Base-by-base conservation (phyloP, 73 alveolate genomes). In the Breviolum minutum region DNA sequence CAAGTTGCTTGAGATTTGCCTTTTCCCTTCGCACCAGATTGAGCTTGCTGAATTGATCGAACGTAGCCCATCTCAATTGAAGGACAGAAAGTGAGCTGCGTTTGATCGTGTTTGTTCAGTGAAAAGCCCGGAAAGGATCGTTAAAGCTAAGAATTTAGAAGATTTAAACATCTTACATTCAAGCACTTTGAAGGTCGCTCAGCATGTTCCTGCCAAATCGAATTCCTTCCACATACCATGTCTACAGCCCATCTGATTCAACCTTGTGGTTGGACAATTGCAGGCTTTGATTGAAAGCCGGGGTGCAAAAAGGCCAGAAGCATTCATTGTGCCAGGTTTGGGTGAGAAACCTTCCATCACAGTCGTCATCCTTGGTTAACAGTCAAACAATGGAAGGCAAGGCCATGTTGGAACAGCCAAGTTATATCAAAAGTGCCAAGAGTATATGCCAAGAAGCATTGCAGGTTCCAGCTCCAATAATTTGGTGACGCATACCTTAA, bases 1-100 rank as follows among this genome's bases (percentile, higher is more conserved):
- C 94, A 17, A 86, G 94, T 6, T 86, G 80, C 94, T 63, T 77
- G 29, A 29, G 80, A 61, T 76, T 22, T 92, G 98, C 90, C 64
- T n/a, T 48, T 61, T 61, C 91, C 91, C 73, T 73, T 73, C 61
- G 64, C 87, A 54, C 96, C 87, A 8, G 16, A 2, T 86, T 86
- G 94, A 27, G 91, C 89, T 27, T 61, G 90, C 90, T 74, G 91
- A 74, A 92, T 92, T 66, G 98, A 92, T 64, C 98, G 98, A 26
- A 92, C 98, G 90, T 92, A 92, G 89, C 98, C 98, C 98, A 92
- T 92, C 98, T 92, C 98, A 71, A 87, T 60, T 60, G 64, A 22
- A 26, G 66, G 54, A 40, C 0, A 24, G 30, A 22, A 26, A 11
- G 61, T 29, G 69, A 48, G 22, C 69, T 19, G 66, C 16, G 32